phyloP scores from a whole-genome alignment of 169 alveolate species.

The Besnoitia besnoiti region DNA sequence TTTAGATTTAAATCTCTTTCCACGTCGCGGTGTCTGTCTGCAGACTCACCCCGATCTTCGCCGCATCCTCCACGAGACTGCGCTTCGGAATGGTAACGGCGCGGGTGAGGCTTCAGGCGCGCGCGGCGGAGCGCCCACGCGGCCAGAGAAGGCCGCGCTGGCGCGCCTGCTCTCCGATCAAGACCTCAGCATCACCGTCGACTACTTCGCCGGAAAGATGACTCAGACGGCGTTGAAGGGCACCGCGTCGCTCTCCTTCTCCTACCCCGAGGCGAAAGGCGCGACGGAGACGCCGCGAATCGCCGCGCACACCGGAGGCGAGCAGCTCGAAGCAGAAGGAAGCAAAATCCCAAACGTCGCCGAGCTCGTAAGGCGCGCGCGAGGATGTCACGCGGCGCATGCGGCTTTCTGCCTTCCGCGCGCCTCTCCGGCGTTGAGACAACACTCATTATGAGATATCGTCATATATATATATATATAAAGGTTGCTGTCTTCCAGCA shows the following conservation, averaged over 20 bases:
- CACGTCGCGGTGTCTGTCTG: too few species aligned
- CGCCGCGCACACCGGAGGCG: too few species aligned
- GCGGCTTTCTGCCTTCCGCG: too few species aligned
- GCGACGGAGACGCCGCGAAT: background rate
- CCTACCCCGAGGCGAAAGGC: background rate
- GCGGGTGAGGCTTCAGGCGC: background rate
- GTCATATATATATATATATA: too few species aligned
- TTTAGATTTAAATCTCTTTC: too few species aligned
- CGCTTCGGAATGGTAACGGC: background rate
- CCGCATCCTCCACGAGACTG: background rate
- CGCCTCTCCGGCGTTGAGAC: too few species aligned
- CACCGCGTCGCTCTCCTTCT: background rate
- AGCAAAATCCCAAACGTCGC: background rate
- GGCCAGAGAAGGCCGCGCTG: background rate
- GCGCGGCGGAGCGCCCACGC: background rate
- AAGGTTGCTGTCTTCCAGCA: background rate
- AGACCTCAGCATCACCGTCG: background rate
- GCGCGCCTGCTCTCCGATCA: background rate
- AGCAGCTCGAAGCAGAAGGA: background rate
- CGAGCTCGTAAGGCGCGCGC: background rate
- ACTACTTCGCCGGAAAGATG: background rate
- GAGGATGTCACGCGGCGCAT: too few species aligned
- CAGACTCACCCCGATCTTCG: conserved; percentile 18
- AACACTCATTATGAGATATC: too few species aligned
- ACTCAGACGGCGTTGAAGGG: background rate